Conservation (phyloP, 176 grass and related monocot genomes). For the Elaeis guineensis region DNA sequence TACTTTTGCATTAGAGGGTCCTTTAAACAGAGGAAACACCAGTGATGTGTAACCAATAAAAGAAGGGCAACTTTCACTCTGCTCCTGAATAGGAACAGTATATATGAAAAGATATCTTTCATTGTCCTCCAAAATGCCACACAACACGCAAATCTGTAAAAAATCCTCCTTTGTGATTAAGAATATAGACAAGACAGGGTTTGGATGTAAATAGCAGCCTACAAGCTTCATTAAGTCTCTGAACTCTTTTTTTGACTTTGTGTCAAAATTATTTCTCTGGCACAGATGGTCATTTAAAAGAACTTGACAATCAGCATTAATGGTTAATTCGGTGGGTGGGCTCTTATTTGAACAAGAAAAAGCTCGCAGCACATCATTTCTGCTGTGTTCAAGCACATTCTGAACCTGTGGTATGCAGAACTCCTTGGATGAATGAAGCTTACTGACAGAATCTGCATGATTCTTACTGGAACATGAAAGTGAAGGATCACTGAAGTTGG, state of each 20-base stretch:
- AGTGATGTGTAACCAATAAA: constrained; percentile 69
- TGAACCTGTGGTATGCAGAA: constrained; percentile 2
- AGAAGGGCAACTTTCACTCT: constrained; percentile 34
- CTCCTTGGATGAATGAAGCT: neutral
- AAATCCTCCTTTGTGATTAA: constrained; percentile 42
- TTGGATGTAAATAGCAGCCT: constrained; percentile 59
- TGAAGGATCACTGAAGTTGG: constrained; percentile 5
- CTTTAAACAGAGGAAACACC: constrained; percentile 41
- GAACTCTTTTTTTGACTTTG: constrained; percentile 20
- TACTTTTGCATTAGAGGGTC: constrained; percentile 47
- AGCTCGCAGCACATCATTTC: neutral
- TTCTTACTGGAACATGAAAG: neutral
- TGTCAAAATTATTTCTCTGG: constrained; percentile 5
- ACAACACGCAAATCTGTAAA: constrained; percentile 61
- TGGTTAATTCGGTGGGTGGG: neutral
- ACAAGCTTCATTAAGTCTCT: constrained; percentile 27
- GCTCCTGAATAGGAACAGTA: constrained; percentile 23
- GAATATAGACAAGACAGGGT: constrained; percentile 56
- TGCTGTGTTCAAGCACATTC: constrained; percentile 1
- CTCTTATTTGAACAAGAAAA: neutral
- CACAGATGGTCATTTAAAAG: constrained; percentile 6
- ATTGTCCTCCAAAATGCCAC: constrained; percentile 45
- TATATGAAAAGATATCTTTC: constrained; percentile 65
- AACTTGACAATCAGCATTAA: neutral
- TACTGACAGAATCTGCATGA: neutral